phyloP scores from a whole-genome alignment of 2,329 filamentous ascomycete species.

The Colletotrichum melonis region DNA sequence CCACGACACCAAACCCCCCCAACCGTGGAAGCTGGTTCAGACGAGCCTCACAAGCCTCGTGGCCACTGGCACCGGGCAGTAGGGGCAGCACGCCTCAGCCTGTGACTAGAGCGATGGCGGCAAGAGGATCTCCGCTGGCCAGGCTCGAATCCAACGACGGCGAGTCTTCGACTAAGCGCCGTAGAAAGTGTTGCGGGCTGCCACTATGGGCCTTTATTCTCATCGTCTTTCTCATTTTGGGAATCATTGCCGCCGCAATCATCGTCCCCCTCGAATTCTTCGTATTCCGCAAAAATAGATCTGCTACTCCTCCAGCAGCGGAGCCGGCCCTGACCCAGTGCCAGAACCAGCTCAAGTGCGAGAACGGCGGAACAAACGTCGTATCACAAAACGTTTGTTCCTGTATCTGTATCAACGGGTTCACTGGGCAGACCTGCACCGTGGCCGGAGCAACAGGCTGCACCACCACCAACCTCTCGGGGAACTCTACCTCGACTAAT shows the following conservation, averaged over 20 bases:
- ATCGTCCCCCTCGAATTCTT: slow-evolving; percentile 79
- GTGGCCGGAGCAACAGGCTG: slow-evolving; percentile 60
- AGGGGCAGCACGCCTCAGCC: slow-evolving; percentile 27
- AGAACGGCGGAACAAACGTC: slow-evolving; percentile 84
- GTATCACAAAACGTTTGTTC: slow-evolving; percentile 76
- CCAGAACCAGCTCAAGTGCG: slow-evolving; percentile 71
- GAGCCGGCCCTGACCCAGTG: slow-evolving; percentile 63
- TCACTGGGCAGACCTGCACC: slow-evolving; percentile 71
- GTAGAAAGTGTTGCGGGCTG: slow-evolving; percentile 84
- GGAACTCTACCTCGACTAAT: slow-evolving; percentile 51
- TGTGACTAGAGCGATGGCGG: slow-evolving; percentile 27
- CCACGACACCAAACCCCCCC: slow-evolving; percentile 56
- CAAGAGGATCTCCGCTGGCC: slow-evolving; percentile 21
- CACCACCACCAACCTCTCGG: slow-evolving; percentile 59
- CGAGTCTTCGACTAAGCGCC: slow-evolving; percentile 46
- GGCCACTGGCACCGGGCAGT: slow-evolving; percentile 56
- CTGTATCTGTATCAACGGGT: slow-evolving; percentile 91
- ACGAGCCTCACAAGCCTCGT: slow-evolving; percentile 50
- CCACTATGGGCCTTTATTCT: slow-evolving; percentile 82
- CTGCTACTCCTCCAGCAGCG: slow-evolving; percentile 44
- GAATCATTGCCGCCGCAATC: slow-evolving; percentile 83
- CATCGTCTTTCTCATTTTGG: slow-evolving; percentile 71
- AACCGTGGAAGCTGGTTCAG: slow-evolving; percentile 59
- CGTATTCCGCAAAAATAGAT: slow-evolving; percentile 64
- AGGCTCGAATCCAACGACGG: slow-evolving; percentile 38